A percentile compares a stretch with the other conserved stretches of the same genome.
These are phyloP conservation scores for Coemansia reversa DNA, from an alignment of 192 early-diverging fungal species.

Conservation along the genomic window DNA sequence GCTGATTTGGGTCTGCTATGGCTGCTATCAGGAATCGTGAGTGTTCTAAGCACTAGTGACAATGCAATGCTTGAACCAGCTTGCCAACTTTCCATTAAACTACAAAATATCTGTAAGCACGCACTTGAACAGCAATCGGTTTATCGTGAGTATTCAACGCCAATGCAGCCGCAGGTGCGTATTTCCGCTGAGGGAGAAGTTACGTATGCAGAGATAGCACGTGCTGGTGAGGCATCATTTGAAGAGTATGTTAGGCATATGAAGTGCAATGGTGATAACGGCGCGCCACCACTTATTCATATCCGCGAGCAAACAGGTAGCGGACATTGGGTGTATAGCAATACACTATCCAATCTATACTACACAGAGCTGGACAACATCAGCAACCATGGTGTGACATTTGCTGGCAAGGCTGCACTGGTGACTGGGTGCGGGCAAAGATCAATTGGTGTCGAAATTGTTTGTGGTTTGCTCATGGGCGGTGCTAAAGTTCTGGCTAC, in stretches of 20 bases:
- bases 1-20: conserved; percentile 16
- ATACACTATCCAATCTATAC: conserved; percentile 7
- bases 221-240: conserved; percentile 71
- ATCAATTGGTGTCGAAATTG: conserved; percentile 83
- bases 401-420: conserved; percentile 74
- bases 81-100: conserved; percentile 50
- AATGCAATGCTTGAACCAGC: no score
- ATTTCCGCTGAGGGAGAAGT: conserved; percentile 73
- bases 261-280: conserved; percentile 59
- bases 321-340: conserved; percentile 25
- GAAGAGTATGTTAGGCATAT: conserved; percentile 81
- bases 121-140: conserved; percentile 45
- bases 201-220: conserved; percentile 72
- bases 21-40: conserved; percentile 73
- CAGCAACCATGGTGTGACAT: conserved; percentile 73
- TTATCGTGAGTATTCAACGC: conserved; percentile 80
- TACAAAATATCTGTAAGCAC: conserved; percentile 54
- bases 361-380: conserved; percentile 61
- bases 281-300: conserved; percentile 39
- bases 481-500: conserved; percentile 67
- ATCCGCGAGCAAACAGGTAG: conserved; percentile 14
- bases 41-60: conserved; percentile 56
- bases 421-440: conserved; percentile 88
- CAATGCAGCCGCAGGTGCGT: conserved; percentile 71
- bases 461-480: conserved; percentile 83